Evolutionary conservation across 306 rosid species (phyloP).

Genomic region (Ziziphus jujuba): DNA sequence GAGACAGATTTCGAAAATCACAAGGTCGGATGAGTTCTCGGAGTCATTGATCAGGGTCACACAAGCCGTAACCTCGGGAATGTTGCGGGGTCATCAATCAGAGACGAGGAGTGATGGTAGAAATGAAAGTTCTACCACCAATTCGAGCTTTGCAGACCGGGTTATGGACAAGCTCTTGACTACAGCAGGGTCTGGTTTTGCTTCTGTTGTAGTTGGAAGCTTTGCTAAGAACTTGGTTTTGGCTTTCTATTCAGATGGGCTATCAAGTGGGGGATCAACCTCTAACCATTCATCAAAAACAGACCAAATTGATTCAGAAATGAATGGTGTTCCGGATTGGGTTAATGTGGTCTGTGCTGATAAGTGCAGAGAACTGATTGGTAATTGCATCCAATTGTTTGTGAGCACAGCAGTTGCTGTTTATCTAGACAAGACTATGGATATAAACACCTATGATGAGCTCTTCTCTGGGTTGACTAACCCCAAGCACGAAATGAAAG

Average conservation of each 20-base stretch:
- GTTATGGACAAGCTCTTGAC: slow-evolving; percentile 57
- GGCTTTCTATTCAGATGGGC: slow-evolving; percentile 41
- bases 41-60: slow-evolving; percentile 55
- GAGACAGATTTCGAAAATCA: slow-evolving; percentile 68
- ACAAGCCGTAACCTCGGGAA: slow-evolving; percentile 52
- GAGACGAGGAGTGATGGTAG: slow-evolving; percentile 10
- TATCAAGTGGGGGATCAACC: slow-evolving; percentile 34
- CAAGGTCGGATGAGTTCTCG: slow-evolving; percentile 54
- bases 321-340: slow-evolving; percentile 40
- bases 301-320: slow-evolving; percentile 18
- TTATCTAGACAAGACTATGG: slow-evolving; percentile 84
- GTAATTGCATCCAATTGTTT: slow-evolving; percentile 64
- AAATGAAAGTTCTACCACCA: background rate
- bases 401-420: slow-evolving; percentile 75
- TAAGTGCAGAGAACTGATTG: slow-evolving; percentile 53
- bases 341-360: slow-evolving; percentile 49
- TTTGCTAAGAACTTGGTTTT: slow-evolving; percentile 72
- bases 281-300: slow-evolving; percentile 9
- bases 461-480: slow-evolving; percentile 77
- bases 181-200: slow-evolving; percentile 70
- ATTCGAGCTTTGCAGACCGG: slow-evolving; percentile 38
- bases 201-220: slow-evolving; percentile 75
- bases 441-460: slow-evolving; percentile 67
- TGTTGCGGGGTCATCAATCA: slow-evolving; percentile 48
- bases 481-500: slow-evolving; percentile 58